A percentile compares a stretch with the other conserved stretches of the same genome.
phyloP scores from a whole-genome alignment of 805 yeast species.

The Monosporozyma aerobia region DNA sequence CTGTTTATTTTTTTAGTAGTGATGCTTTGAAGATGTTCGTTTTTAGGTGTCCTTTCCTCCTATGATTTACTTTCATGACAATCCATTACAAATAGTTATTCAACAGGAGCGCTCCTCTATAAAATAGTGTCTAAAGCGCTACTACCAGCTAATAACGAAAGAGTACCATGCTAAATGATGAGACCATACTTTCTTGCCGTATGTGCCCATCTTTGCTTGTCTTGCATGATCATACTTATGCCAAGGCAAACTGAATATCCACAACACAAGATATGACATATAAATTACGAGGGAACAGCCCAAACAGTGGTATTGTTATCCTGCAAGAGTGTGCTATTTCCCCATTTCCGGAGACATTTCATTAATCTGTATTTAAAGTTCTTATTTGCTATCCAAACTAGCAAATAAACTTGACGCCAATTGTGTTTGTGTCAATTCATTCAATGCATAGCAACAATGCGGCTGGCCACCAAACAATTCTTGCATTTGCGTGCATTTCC shows the following conservation, averaged over 20 bases:
- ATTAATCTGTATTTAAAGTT: background rate
- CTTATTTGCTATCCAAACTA: background rate
- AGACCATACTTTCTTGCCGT: too few relatives aligned
- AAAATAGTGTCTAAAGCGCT: background rate
- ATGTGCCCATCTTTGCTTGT: too few relatives aligned
- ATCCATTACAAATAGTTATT: background rate
- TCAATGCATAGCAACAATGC: background rate
- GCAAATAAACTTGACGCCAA: background rate
- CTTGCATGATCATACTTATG: background rate
- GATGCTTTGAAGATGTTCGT: background rate
- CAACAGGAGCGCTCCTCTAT: background rate
- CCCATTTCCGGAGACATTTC: background rate
- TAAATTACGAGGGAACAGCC: background rate
- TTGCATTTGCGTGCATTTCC: background rate
- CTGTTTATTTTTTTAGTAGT: background rate
- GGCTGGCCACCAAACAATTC: background rate
- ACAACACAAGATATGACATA: background rate
- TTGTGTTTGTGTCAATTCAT: too few relatives aligned
- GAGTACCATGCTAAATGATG: too few relatives aligned
- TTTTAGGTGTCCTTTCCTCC: background rate
- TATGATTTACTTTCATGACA: background rate
- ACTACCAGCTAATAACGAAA: background rate
- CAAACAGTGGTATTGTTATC: background rate
- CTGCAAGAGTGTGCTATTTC: background rate
- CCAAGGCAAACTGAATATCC: background rate